Evolutionary conservation across 202 grass and related monocot genomes (phyloP), one percentile per base, ranked within the genome.

Genomic region (Zoysia matrella): DNA sequence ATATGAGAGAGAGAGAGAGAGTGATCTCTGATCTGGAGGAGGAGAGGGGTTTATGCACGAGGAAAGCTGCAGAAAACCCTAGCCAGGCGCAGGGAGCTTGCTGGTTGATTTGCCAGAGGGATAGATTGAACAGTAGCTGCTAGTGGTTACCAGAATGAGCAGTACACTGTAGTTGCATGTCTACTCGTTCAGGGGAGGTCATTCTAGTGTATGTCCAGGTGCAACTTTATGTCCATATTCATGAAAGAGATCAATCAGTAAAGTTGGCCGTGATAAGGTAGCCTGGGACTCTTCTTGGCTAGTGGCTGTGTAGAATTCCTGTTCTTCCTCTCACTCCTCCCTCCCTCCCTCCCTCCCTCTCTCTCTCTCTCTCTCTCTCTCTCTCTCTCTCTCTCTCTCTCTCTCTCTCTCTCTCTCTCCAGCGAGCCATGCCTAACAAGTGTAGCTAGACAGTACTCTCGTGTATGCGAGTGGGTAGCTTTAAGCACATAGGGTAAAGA

Each of bases 121-220:
- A 6, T 6, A 47, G 5, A 16, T 41, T 70, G 10, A 85, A 78
- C 73, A 73, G 78, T 86, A 30, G 65, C 6, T 60, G 30, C 51
- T 11, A 16, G 30, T 54, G 44, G 68, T 86, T 79, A 65, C 65
- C 79, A 83, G 75, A 47, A 79, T 71, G 63, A 47, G 74, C 11
- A 57, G 22, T 30, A 30, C 22, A 30, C 22, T 30, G 63, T 71
- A 70, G 54, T 39, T 86, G 87, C 39, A 44, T 57, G 43, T 14
- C 67, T 63, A 81, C 22, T 30, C 22, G 22, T 30, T 30, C 22
- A 30, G 22, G 22, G 65, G 69, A 64, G 65, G 51, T 47, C 81
- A 70, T 66, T 83, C 84, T 80, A 64, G 75, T 87, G 80, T 90
- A 80, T 87, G 7, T 72, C 80, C 75, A 84, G 84, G 71, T 80